Base-by-base conservation (phyloP, 192 early-diverging fungal genomes). In the Phycomyces nitens region DNA sequence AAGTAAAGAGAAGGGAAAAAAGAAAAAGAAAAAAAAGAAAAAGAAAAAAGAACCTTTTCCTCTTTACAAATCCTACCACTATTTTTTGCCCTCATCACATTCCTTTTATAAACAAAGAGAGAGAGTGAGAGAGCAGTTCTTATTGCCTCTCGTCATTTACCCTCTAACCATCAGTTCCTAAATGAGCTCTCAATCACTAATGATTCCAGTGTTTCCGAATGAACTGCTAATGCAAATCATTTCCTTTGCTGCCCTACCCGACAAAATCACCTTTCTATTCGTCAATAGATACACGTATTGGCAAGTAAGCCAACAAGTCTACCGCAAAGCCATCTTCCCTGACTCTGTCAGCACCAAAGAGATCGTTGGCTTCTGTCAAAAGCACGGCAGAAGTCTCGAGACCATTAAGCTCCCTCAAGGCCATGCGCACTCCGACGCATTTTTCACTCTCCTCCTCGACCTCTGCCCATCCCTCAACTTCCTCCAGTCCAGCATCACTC, bases 201-300 rank as follows among this genome's bases (percentile, higher is more conserved):
- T 34, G 29, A 34, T 34, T 34, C 29, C 29, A 34, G 2, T 34
- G 29, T 12, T 58, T 58, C 69, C 70, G 20, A 72, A 65, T 62
- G 70, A 72, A 58, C 60, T 72, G 15, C 26, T 72, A 14, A 49
- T 66, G 22, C 58, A 61, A 12, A 62, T 72, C 39, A 61, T 66
- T 14, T 8, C 23, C 39, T 56, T 42, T 24, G 51, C 58, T 41
- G 20, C 7, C 41, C 38, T 10, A 18, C 15, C 58, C 22, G 27
- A 64, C 52, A 23, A 49, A 22, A 26, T 23, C 7, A 16, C 50
- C 0, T 66, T 66, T 34, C 56, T 72, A 5, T 61, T 66, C 27
- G 70, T 72, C 15, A 52, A 49, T 26, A 29, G 53, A 20, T 62
- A 56, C 53, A 66, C 64, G 1, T 54, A 66, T 50, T 49, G 60